Evolutionary conservation across 768 basidiomycete species (phyloP), one percentile per base, ranked within the genome.

Genomic region (Termitomyces sp.): DNA sequence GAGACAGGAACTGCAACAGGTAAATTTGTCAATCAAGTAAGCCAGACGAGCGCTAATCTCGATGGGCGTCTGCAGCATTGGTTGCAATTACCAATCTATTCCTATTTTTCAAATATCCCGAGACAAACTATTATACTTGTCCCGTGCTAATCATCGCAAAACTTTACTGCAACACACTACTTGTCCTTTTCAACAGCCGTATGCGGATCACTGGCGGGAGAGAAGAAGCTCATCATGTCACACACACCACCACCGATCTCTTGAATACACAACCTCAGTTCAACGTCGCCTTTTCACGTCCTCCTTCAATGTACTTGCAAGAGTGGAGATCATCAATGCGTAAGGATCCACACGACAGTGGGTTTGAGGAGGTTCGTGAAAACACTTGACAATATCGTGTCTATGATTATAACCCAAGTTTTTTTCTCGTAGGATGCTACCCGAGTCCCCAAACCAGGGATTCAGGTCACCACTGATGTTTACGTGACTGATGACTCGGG

Each of bases 181-280:
- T 74, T 28, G 71, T 69, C 8, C 59, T 73, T 3, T 69, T 74
- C 62, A 74, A 74, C 60, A 67, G 65, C 42, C 69, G 73, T 3
- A 66, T 69, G 57, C 67, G 66, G 3, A 71, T 72, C 18, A 50
- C 62, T 9, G 68, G 68, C 4, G 66, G 70, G 4, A 61, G 65
- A 49, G 60, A 71, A 55, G 69, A 66, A 50, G 50, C 46, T n/a
- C 24, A 48, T 53, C 40, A 56, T 53, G 7, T 16, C 24, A 38
- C 54, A 22, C 15, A 57, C 3, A 55, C 52, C 13, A 48, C 64
- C 33, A 46, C 35, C 15, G 66, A 63, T 39, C 7, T 65, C 16
- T 32, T 60, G 13, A 46, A 28, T 39, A 33, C 55, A 38, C 58
- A 50, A 38, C 40, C 48, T 7, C 55, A 38, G 4, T 38, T 36